A percentile compares a stretch with the other conserved stretches of the same genome.
These are phyloP conservation scores for Microdochium trichocladiopsis DNA, from an alignment of 2,329 filamentous ascomycete genomes.

Conservation along the genomic window DNA sequence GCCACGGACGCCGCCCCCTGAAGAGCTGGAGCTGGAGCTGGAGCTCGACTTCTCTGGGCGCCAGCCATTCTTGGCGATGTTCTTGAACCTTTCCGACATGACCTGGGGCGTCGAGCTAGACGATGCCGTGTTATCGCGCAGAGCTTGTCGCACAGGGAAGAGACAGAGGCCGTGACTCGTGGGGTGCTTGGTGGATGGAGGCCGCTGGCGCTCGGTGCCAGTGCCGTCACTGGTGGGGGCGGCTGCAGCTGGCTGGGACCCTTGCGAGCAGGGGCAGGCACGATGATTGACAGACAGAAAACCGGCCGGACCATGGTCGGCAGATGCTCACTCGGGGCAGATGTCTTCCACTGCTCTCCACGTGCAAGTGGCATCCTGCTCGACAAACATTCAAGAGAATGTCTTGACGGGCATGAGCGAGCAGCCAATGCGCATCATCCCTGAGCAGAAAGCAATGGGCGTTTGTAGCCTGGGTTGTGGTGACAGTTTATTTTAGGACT, in stretches of 20 bases:
- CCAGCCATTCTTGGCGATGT: conserved; percentile 44
- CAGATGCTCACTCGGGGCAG: too few species aligned
- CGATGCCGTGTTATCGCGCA: not conserved
- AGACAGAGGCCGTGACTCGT: not conserved
- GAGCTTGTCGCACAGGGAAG: not conserved
- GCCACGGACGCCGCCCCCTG: conserved; percentile 24
- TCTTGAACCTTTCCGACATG: conserved; percentile 38
- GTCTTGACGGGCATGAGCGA: too few species aligned
- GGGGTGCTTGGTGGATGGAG: not conserved
- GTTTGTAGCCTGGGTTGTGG: too few species aligned
- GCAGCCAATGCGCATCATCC: too few species aligned
- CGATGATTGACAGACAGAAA: too few species aligned
- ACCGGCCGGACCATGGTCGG: too few species aligned
- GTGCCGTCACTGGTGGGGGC: too few species aligned
- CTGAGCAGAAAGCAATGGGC: too few species aligned
- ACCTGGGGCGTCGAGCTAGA: conserved; percentile 1
- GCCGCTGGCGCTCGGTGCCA: not conserved
- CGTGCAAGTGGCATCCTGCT: too few species aligned
- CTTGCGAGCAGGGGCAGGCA: too few species aligned
- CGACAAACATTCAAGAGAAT: not conserved
- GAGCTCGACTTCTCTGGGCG: conserved; percentile 30
- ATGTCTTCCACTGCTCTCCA: too few species aligned
- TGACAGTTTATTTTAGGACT: not conserved
- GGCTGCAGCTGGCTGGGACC: too few species aligned
- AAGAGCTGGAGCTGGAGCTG: not conserved